Conservation (phyloP, 257 asterid species). For the Mitragyna speciosa region DNA sequence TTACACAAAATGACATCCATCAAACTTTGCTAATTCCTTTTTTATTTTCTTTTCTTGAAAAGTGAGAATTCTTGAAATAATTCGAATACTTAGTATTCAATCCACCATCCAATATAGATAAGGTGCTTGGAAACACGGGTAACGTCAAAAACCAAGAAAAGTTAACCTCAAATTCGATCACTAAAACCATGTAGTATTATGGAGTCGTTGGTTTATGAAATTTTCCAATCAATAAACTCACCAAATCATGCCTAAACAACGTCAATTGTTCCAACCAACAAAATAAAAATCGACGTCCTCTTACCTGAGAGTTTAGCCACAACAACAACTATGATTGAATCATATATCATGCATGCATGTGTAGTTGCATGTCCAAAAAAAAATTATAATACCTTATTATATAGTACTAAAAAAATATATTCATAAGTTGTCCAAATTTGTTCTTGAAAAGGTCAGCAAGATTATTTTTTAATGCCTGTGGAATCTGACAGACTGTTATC, state of each 20-base stretch:
- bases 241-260: conserved; percentile 20
- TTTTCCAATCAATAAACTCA: conserved; percentile 7
- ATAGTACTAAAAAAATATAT: too few relatives aligned
- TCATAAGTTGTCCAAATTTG: too few relatives aligned
- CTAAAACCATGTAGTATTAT: not conserved
- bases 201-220: conserved; percentile 15
- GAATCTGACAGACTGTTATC: conserved; percentile 50
- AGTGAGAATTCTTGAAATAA: not conserved
- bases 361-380: not conserved
- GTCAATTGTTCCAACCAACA: not conserved
- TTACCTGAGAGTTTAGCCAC: conserved; percentile 12
- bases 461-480: not conserved
- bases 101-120: not conserved
- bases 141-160: not conserved
- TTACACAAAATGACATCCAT: conserved; percentile 5
- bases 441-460: conserved; percentile 23
- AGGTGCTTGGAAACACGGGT: not conserved
- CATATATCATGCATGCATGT: conserved; percentile 18
- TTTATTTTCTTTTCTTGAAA: too few relatives aligned
- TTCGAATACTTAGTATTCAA: not conserved
- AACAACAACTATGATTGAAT: conserved; percentile 12
- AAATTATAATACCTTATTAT: too few relatives aligned
- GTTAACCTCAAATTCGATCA: not conserved
- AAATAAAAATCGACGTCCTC: conserved; percentile 12
- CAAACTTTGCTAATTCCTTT: not conserved